Conservation (phyloP, 2,329 filamentous ascomycete species). For the Neonectria punicea region DNA sequence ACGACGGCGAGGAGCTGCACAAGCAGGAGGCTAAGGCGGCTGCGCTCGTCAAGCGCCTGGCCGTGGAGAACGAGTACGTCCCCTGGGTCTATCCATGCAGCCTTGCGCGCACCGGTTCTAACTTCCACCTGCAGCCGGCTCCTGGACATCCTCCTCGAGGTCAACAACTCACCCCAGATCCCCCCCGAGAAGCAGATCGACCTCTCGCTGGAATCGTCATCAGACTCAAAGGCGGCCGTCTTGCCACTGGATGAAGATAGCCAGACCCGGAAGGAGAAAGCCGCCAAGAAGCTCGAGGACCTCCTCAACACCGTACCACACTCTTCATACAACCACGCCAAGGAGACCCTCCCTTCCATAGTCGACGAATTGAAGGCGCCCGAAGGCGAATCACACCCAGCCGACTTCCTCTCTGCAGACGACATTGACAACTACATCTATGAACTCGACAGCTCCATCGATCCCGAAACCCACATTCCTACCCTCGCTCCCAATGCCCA, state of each 20-base stretch:
- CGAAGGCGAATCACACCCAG: constrained; percentile 66
- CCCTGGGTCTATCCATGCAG: constrained; percentile 5
- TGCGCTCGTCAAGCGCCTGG: constrained; percentile 82
- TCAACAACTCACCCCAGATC: constrained; percentile 87
- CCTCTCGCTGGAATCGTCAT: constrained; percentile 63
- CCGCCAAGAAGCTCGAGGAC: constrained; percentile 59
- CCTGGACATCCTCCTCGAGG: constrained; percentile 86
- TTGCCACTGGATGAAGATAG: constrained; percentile 48
- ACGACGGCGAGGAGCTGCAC: constrained; percentile 84
- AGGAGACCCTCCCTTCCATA: constrained; percentile 71
- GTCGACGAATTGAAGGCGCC: constrained; percentile 60
- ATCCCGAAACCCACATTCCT: constrained; percentile 56
- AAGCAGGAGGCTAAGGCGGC: constrained; percentile 83
- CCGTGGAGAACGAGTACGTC: constrained; percentile 90
- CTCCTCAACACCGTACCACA: constrained; percentile 66
- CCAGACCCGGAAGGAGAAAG: constrained; percentile 53
- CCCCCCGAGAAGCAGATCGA: constrained; percentile 80
- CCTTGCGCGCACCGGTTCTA: constrained; percentile 30
- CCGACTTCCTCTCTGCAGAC: constrained; percentile 73
- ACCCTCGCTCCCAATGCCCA: constrained; percentile 63
- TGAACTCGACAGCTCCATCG: constrained; percentile 66
- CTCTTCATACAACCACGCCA: constrained; percentile 61
- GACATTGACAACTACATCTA: constrained; percentile 80
- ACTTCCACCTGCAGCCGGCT: constrained; percentile 71
- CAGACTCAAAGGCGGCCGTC: constrained; percentile 50